Percentiles rank a stretch among this genome's conserved stretches.
Conservation (phyloP, 2,329 filamentous ascomycete species). For the Aspergillus spinulosporus region DNA sequence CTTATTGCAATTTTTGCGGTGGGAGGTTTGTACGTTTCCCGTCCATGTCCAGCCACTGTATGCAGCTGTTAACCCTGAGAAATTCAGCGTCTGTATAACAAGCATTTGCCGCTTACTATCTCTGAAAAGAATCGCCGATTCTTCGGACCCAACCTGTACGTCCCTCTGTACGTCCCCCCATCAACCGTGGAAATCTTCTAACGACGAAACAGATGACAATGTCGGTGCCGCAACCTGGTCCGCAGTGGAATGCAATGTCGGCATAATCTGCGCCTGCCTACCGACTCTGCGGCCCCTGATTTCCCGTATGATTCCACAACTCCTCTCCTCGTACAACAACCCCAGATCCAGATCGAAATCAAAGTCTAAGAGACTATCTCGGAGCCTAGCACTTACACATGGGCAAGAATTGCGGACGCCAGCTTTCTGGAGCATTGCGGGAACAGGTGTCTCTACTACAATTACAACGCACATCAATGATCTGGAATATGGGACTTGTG, state of each 20-base stretch:
- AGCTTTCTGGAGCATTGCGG: slow-evolving; percentile 26
- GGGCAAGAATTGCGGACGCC: slow-evolving; percentile 17
- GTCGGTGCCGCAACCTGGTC: slow-evolving; percentile 41
- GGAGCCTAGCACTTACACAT: slow-evolving; percentile 14
- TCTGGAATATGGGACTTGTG: slow-evolving; percentile 26
- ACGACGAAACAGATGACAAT: slow-evolving; percentile 31
- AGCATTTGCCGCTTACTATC: slow-evolving; percentile 37
- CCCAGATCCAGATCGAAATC: neutral
- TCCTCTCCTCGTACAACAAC: slow-evolving; percentile 26
- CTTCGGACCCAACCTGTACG: slow-evolving; percentile 38
- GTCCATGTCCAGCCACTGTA: too few species aligned
- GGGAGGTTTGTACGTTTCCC: slow-evolving; percentile 35
- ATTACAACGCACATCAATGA: slow-evolving; percentile 31
- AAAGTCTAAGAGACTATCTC: slow-evolving; percentile 14
- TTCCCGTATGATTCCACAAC: slow-evolving; percentile 30
- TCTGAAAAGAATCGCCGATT: slow-evolving; percentile 35
- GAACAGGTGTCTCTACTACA: slow-evolving; percentile 24
- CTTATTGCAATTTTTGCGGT: slow-evolving; percentile 46
- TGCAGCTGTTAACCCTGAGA: too few species aligned
- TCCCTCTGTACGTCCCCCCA: too few species aligned
- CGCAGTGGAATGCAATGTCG: slow-evolving; percentile 42
- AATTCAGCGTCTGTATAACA: slow-evolving; percentile 34
- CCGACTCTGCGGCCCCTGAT: slow-evolving; percentile 42
- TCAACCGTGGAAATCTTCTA: too few species aligned
- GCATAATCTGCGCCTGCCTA: slow-evolving; percentile 45